Evolutionary conservation across 257 asterid species (phyloP), one percentile per base, ranked within the genome.

Genomic region (Solanum paucissectum): DNA sequence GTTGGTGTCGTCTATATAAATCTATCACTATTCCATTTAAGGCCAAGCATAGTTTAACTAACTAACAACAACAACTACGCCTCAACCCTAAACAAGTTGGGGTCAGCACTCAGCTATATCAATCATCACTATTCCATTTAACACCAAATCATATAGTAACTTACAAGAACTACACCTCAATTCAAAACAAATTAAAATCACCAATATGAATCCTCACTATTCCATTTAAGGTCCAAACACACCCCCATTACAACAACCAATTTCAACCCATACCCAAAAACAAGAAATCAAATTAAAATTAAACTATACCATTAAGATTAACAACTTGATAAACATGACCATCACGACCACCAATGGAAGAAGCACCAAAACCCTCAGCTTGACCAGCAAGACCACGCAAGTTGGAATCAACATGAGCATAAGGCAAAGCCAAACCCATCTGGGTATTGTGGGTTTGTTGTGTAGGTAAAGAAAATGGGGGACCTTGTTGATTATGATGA

Each of bases 281-380:
- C n/a, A 81, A 81, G 66, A 29, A 32, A 27, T 10, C 18, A 27
- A 55, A 46, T 32, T 69, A 21, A 25, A 55, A 44, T 68, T 14
- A 12, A 71, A 11, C 29, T 85, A 44, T 29, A 90, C 92, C 94
- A 3, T 87, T 49, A 29, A 90, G 90, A 49, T 89, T 86, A 27
- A 92, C 88, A 87, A 93, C 95, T 79, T 55, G 87, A 79, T 87
- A 89, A 75, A 91, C 79, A 83, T 91, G 85, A 64, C 95, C 95
- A 86, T 90, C 87, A 44, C 88, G 88, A 25, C 95, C 95, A 71
- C 95, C 95, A 42, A 91, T 33, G 69, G 95, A 88, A 10, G 73
- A 84, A 55, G 90, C 90, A 32, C 95, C 95, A 44, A 90, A 93
- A 20, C 95, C 95, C 69, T 93, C 92, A 49, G 95, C 94, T 86